These are phyloP conservation scores for Phialemoniopsis sp. DNA, from an alignment of 2,329 filamentous ascomycete genomes.

Conservation along the genomic window DNA sequence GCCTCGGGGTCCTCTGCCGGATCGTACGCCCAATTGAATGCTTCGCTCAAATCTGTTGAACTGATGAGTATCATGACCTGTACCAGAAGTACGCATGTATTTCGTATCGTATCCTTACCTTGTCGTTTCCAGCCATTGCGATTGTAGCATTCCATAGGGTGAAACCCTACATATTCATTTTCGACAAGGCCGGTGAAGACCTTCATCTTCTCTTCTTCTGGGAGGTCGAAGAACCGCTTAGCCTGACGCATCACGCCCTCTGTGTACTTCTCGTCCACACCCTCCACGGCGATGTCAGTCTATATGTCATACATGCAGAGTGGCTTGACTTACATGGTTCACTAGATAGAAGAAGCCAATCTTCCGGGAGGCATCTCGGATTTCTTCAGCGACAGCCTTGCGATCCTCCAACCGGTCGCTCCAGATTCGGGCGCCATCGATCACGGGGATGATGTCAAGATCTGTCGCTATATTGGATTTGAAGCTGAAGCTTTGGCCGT, in stretches of 20 bases:
- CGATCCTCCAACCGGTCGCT: constrained; percentile 26
- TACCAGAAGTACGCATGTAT: constrained; percentile 8
- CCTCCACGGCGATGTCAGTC: constrained; percentile 8
- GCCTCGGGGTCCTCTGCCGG: constrained; percentile 18
- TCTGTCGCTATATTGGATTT: constrained; percentile 16
- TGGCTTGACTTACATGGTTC: constrained; percentile 20
- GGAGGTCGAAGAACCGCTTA: constrained; percentile 34
- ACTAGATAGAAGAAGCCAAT: constrained; percentile 41
- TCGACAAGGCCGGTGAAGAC: constrained; percentile 34
- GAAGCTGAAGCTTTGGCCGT: constrained; percentile 16
- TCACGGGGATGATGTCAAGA: constrained; percentile 30
- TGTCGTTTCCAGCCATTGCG: constrained; percentile 30
- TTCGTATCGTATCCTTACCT: constrained; percentile 10
- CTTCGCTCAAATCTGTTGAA: constrained; percentile 24
- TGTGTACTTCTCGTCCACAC: constrained; percentile 21
- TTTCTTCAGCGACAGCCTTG: constrained; percentile 28
- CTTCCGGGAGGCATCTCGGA: constrained; percentile 31
- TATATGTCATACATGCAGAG: too few species aligned
- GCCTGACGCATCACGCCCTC: constrained; percentile 28
- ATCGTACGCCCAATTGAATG: constrained; percentile 28
- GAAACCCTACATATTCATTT: constrained; percentile 26
- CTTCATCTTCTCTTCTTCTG: constrained; percentile 38
- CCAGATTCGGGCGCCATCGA: constrained; percentile 36
- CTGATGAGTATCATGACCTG: constrained; percentile 6
- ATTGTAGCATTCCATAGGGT: constrained; percentile 32